phyloP scores from a whole-genome alignment of 805 yeast species.

The Saccharomyces jurei region DNA sequence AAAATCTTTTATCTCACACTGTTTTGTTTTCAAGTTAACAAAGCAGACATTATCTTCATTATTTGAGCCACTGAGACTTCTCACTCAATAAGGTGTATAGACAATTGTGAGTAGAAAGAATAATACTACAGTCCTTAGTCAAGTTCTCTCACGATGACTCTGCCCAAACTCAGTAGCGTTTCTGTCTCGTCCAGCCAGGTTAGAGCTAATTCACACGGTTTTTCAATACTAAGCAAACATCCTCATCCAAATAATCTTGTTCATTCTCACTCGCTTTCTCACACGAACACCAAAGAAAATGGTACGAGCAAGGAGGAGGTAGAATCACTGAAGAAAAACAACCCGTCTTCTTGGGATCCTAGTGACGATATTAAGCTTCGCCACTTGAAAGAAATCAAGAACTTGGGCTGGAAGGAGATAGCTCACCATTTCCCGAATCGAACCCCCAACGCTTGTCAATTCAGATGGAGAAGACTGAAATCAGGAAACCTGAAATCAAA shows the following conservation, averaged over 20 bases:
- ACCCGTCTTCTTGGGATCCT: constrained; percentile 68
- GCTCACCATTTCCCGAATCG: constrained; percentile 69
- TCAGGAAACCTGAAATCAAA: constrained; percentile 35
- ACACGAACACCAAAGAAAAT: constrained; percentile 1
- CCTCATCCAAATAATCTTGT: constrained; percentile 12
- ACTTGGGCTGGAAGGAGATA: constrained; percentile 85
- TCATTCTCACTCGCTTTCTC: background rate
- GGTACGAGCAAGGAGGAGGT: background rate
- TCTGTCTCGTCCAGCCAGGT: background rate
- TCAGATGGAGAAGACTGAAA: constrained; percentile 73
- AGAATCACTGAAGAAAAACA: constrained; percentile 9
- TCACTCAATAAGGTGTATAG: background rate
- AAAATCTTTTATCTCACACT: background rate
- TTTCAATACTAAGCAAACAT: constrained; percentile 13
- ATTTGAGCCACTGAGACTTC: background rate
- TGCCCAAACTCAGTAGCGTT: background rate
- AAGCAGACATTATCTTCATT: background rate
- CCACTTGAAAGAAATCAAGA: constrained; percentile 72
- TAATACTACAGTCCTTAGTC: background rate
- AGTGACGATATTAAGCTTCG: constrained; percentile 65
- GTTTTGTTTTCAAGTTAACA: background rate
- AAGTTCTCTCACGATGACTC: background rate
- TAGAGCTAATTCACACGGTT: background rate
- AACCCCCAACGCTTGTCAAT: constrained; percentile 85
- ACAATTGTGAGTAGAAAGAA: background rate